These are phyloP conservation scores for Cystobasidium slooffiae DNA, from an alignment of 1,284 basidiomycete genomes.

Conservation along the genomic window DNA sequence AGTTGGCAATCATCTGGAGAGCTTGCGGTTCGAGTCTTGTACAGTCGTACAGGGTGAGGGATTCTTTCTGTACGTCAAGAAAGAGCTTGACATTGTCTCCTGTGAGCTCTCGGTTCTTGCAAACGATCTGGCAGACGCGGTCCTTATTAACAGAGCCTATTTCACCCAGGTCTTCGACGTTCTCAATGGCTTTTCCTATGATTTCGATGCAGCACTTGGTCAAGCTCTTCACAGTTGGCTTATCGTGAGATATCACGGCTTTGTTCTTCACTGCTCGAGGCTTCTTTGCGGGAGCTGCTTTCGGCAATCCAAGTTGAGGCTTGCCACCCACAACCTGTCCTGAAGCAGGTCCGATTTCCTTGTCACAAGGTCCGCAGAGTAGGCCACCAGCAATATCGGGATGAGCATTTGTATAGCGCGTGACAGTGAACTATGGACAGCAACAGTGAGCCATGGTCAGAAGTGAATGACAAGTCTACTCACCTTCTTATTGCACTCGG, in stretches of 20 bases:
- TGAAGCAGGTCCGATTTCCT: constrained; percentile 46
- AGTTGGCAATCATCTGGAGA: constrained; percentile 69
- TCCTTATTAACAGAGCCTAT: constrained; percentile 79
- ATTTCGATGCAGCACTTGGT: constrained; percentile 62
- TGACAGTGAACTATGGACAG: constrained; percentile 36
- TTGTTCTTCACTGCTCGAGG: constrained; percentile 44
- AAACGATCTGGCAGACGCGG: constrained; percentile 79
- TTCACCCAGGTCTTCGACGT: constrained; percentile 86
- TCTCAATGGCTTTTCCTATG: constrained; percentile 82
- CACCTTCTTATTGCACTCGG: constrained; percentile 71
- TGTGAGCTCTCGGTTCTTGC: constrained; percentile 80
- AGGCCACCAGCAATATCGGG: constrained; percentile 47
- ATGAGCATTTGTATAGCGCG: constrained; percentile 49
- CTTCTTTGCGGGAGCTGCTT: constrained; percentile 41
- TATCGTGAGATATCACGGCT: constrained; percentile 11
- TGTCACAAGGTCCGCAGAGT: constrained; percentile 50
- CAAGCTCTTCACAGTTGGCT: constrained; percentile 29
- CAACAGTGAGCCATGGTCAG: too few species aligned
- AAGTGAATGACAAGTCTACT: too few species aligned
- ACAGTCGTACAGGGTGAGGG: constrained; percentile 82
- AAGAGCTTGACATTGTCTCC: constrained; percentile 79
- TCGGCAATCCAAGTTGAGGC: constrained; percentile 19
- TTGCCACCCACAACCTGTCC: constrained; percentile 21
- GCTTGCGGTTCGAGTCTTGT: constrained; percentile 75
- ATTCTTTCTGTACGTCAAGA: constrained; percentile 72